A percentile compares a stretch with the other conserved stretches of the same genome.
These are phyloP conservation scores for Kazachstania psychrophila DNA, from an alignment of 805 yeast genomes.

Conservation along the genomic window DNA sequence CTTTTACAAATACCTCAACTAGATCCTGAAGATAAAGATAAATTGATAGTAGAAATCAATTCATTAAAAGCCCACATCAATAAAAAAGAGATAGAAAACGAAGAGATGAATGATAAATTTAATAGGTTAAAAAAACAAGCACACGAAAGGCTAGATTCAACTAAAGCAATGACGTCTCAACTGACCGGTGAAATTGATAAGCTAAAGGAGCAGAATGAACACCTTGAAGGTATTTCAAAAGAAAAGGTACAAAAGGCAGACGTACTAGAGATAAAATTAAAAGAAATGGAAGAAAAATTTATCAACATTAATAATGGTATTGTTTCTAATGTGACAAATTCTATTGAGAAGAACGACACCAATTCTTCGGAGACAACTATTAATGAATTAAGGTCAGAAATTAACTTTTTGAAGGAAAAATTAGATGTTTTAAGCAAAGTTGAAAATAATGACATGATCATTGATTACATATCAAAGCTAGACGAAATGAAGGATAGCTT, in stretches of 20 bases:
- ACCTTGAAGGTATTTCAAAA: not conserved
- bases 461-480: conserved; percentile 6
- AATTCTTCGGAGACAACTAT: conserved; percentile 5
- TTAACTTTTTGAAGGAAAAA: conserved; percentile 18
- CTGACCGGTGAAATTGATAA: conserved; percentile 31
- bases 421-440: conserved; percentile 15
- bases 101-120: conserved; percentile 28
- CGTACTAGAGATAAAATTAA: not conserved
- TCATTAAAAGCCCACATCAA: conserved; percentile 19
- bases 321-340: too few relatives aligned
- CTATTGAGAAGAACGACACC: too few relatives aligned
- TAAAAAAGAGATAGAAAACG: conserved; percentile 20
- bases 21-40: conserved; percentile 13
- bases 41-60: conserved; percentile 16
- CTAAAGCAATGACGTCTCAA: conserved; percentile 29
- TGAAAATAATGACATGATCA: conserved; percentile 3
- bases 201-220: conserved; percentile 3
- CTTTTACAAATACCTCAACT: conserved; percentile 13
- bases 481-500: conserved; percentile 18
- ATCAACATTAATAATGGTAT: too few relatives aligned
- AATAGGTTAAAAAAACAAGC: conserved; percentile 29
- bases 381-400: conserved; percentile 9
- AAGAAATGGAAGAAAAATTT: not conserved
- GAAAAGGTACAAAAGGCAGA: not conserved
- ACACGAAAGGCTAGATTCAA: conserved; percentile 28